phyloP scores from a whole-genome alignment of 768 basidiomycete species.

The Mycena galopus region DNA sequence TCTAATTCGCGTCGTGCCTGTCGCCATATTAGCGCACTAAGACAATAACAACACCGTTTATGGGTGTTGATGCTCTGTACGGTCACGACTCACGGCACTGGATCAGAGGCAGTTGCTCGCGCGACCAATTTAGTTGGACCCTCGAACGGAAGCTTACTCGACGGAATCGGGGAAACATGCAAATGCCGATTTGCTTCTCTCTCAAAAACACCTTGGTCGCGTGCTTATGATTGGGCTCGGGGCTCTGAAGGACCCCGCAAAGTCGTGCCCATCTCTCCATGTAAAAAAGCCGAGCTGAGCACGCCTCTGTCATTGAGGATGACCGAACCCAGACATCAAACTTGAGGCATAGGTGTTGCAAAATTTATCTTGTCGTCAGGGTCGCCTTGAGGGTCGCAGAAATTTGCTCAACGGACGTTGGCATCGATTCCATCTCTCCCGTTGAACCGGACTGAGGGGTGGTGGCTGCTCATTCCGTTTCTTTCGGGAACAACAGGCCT shows the following conservation, averaged over 20 bases:
- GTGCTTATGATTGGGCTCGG: too few species aligned
- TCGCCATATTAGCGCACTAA: slow-evolving; percentile 2
- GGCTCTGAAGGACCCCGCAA: too few species aligned
- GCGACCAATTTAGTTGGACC: slow-evolving; percentile 66
- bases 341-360: too few species aligned
- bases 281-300: too few species aligned
- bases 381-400: background rate
- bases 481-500: slow-evolving; percentile 63
- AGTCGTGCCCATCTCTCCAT: too few species aligned
- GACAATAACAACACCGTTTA: too few species aligned
- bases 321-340: too few species aligned
- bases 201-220: too few species aligned
- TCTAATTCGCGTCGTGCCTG: slow-evolving; percentile 58
- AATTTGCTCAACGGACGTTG: slow-evolving; percentile 58
- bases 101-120: slow-evolving; percentile 57
- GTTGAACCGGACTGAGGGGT: slow-evolving; percentile 54
- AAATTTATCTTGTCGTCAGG: slow-evolving; percentile 36
- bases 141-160: slow-evolving; percentile 48
- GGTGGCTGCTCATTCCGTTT: slow-evolving; percentile 59
- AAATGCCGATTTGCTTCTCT: too few species aligned
- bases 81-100: too few species aligned
- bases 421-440: slow-evolving; percentile 66
- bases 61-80: too few species aligned
- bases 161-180: background rate
- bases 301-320: too few species aligned